Conservation (phyloP, 2,329 filamentous ascomycete genomes). For the Ceratocystis lukuohia region DNA sequence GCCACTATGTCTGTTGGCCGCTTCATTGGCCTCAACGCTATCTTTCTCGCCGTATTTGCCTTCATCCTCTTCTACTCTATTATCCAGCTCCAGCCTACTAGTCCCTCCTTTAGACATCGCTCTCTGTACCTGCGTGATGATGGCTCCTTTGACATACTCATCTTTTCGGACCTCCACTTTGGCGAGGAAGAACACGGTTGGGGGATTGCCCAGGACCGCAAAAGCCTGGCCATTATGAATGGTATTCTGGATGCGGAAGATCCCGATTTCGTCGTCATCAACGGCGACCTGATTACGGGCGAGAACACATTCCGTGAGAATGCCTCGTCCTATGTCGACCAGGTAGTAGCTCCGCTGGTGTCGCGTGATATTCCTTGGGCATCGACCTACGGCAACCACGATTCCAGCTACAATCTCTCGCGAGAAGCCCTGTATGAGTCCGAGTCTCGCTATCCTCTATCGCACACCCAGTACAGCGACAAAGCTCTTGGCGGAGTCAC, state of each 20-base stretch:
- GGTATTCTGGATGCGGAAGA: constrained; percentile 43
- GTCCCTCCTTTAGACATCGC: not conserved
- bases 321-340: constrained; percentile 43
- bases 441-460: constrained; percentile 26
- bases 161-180: constrained; percentile 60
- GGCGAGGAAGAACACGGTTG: constrained; percentile 46
- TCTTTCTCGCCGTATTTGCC: not conserved
- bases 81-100: constrained; percentile 10
- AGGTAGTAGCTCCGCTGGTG: constrained; percentile 45
- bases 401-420: constrained; percentile 45
- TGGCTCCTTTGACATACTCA: constrained; percentile 39
- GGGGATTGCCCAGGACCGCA: constrained; percentile 41
- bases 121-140: constrained; percentile 22
- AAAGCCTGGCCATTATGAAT: constrained; percentile 43
- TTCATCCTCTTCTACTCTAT: constrained; percentile 11
- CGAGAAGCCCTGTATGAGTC: constrained; percentile 30
- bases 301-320: constrained; percentile 42
- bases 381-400: constrained; percentile 60
- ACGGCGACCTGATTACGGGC: constrained; percentile 59
- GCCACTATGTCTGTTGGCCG: not conserved
- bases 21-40: constrained; percentile 5
- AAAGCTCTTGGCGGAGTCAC: constrained; percentile 27
- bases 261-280: constrained; percentile 51
- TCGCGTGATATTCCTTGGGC: constrained; percentile 45
- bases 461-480: constrained; percentile 16